These are phyloP conservation scores for Yarrowia deformans DNA, from an alignment of 805 yeast species.

Conservation along the genomic window DNA sequence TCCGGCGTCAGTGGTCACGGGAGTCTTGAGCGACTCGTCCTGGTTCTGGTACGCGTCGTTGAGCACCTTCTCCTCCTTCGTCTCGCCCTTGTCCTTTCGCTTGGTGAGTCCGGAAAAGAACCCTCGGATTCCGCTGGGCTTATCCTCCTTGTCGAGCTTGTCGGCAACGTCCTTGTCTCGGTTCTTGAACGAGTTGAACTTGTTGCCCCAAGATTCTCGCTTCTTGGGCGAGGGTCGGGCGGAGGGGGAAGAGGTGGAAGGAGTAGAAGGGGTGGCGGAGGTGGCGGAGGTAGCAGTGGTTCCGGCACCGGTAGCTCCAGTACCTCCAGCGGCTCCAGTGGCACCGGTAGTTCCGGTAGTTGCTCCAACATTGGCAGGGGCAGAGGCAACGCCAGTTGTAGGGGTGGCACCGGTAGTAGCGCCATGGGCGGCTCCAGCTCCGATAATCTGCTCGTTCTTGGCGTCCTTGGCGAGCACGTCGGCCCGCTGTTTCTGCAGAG, in stretches of 20 bases:
- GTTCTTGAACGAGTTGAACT: constrained; percentile 31
- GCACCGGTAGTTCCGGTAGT: too few species aligned
- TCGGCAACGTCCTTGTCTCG: neutral
- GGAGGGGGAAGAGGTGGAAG: neutral
- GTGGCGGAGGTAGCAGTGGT: neutral
- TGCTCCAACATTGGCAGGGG: neutral
- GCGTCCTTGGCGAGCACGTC: neutral
- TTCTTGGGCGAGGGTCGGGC: constrained; percentile 9
- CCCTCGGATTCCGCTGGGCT: constrained; percentile 19
- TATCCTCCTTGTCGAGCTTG: constrained; percentile 8
- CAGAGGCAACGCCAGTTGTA: neutral
- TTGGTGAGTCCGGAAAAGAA: constrained; percentile 29
- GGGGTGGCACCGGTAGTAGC: neutral
- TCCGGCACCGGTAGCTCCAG: neutral
- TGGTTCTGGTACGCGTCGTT: constrained; percentile 11
- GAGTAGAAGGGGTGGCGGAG: neutral
- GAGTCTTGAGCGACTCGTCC: neutral
- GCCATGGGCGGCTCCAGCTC: neutral
- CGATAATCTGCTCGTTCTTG: neutral
- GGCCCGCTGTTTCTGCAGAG: constrained; percentile 18
- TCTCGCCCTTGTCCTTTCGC: neutral
- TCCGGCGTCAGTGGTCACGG: neutral
- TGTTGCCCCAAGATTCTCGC: constrained; percentile 31
- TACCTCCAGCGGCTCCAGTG: neutral
- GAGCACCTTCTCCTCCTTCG: neutral